Conservation (phyloP, 1,284 basidiomycete species). For the Apiotrichum gracile region DNA sequence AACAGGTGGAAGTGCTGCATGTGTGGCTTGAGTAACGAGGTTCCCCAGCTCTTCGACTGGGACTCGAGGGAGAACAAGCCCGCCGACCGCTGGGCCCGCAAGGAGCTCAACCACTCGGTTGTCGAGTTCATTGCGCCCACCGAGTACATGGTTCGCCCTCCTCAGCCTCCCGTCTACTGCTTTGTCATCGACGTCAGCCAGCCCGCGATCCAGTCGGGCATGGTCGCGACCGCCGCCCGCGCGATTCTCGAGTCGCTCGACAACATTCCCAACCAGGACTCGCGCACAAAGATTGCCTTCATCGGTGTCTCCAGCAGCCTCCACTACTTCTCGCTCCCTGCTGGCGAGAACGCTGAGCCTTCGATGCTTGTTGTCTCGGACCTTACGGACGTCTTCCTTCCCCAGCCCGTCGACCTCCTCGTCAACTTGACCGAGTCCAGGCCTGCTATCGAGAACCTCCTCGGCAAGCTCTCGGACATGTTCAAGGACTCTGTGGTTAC, state of each 20-base stretch:
- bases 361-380: conserved; percentile 97
- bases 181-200: conserved; percentile 97
- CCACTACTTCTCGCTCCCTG: conserved; percentile 89
- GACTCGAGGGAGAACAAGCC: conserved; percentile 89
- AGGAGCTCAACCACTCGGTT: conserved; percentile 86
- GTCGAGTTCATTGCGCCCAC: conserved; percentile 98
- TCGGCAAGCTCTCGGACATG: conserved; percentile 86
- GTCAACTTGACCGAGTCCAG: conserved; percentile 87
- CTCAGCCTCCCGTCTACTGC: conserved; percentile 93
- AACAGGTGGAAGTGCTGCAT: conserved; percentile 99
- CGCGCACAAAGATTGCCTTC: conserved; percentile 85
- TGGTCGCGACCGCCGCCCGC: conserved; percentile 95
- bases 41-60: conserved; percentile 98
- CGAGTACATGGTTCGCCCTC: conserved; percentile 97
- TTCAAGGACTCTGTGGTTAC: conserved; percentile 88
- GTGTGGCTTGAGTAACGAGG: conserved; percentile 98
- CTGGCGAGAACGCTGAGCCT: conserved; percentile 71
- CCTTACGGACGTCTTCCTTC: conserved; percentile 93
- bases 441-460: conserved; percentile 71
- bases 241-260: conserved; percentile 94
- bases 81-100: conserved; percentile 87
- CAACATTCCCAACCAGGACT: conserved; percentile 89
- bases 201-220: conserved; percentile 82
- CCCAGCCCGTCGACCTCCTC: conserved; percentile 90
- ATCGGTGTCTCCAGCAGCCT: conserved; percentile 88